phyloP scores from a whole-genome alignment of 495 filamentous ascomycete genomes.

The Aspergillus saccharolyticus region DNA sequence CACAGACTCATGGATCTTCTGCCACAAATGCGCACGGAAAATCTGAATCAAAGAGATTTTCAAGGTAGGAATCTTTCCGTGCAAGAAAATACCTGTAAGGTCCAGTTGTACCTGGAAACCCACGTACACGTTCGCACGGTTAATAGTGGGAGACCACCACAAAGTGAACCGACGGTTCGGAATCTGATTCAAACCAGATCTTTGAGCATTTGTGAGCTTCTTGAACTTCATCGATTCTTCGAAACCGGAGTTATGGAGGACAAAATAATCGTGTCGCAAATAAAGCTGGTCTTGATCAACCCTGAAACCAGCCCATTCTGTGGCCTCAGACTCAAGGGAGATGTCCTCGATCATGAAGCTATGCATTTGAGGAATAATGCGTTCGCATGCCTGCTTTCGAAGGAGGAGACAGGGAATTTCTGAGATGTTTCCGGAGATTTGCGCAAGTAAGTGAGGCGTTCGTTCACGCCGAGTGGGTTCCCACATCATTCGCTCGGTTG shows the following conservation, averaged over 20 bases:
- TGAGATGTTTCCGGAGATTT: too few species aligned
- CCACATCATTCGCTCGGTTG: too few species aligned
- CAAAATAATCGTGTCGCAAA: conserved; percentile 42
- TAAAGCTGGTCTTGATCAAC: conserved; percentile 49
- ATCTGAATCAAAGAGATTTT: conserved; percentile 99
- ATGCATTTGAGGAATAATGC: conserved; percentile 23
- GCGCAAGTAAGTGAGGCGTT: too few species aligned
- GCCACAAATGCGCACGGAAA: conserved; percentile 99
- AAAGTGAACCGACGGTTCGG: conserved; percentile 98
- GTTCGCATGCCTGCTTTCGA: too few species aligned
- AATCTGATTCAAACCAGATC: conserved; percentile 98
- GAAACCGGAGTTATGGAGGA: conserved; percentile 30
- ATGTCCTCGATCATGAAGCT: conserved; percentile 37
- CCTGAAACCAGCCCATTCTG: conserved; percentile 41
- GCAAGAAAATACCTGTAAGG: conserved; percentile 97
- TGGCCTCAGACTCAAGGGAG: conserved; percentile 30
- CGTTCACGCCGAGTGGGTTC: too few species aligned
- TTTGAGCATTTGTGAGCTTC: conserved; percentile 97
- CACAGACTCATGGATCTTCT: conserved; percentile 99
- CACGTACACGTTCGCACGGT: conserved; percentile 56
- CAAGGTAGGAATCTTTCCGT: conserved; percentile 97
- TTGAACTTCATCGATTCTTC: conserved; percentile 85
- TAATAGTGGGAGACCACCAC: conserved; percentile 90
- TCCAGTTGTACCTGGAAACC: conserved; percentile 99
- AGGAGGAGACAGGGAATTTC: too few species aligned